Conservation (phyloP, 108 stramenopile species). For the Pseudonitzschia pungens region DNA sequence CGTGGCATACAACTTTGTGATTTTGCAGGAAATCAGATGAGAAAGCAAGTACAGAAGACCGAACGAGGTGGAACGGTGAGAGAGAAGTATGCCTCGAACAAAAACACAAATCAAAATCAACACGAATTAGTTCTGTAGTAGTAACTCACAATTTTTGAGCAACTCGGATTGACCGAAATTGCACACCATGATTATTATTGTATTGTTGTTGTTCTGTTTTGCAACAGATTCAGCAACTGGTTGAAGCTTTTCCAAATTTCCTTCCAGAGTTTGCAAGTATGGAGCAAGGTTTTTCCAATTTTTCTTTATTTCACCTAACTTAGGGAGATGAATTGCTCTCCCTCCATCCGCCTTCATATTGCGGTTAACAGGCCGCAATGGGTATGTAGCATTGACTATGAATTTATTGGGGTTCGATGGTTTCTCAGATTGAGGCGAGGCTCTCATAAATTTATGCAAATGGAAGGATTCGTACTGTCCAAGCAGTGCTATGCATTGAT, state of each 20-base stretch:
- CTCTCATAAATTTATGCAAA: conserved; percentile 69
- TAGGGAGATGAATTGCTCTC: conserved; percentile 26
- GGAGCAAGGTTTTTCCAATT: conserved; percentile 51
- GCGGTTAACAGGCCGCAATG: conserved; percentile 56
- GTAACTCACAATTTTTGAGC: conserved; percentile 70
- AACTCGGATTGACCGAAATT: conserved; percentile 82
- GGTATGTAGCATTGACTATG: conserved; percentile 15
- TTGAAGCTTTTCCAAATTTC: conserved; percentile 39
- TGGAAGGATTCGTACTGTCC: conserved; percentile 79
- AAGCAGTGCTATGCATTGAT: conserved; percentile 69
- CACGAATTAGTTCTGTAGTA: too few species aligned
- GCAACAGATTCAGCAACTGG: conserved; percentile 51
- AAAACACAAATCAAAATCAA: too few species aligned
- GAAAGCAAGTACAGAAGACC: too few species aligned
- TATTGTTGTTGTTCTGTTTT: conserved; percentile 43
- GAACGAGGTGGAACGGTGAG: too few species aligned
- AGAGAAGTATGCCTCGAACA: too few species aligned
- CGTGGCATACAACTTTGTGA: conserved; percentile 18
- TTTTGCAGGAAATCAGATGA: too few species aligned
- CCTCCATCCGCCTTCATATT: conserved; percentile 54
- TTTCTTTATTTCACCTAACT: conserved; percentile 25
- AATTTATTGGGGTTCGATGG: neutral
- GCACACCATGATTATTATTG: conserved; percentile 74
- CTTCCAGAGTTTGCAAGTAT: conserved; percentile 53
- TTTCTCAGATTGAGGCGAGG: conserved; percentile 2